Evolutionary conservation across 257 asterid genomes (phyloP).

Genomic region (Penstemon eatonii): DNA sequence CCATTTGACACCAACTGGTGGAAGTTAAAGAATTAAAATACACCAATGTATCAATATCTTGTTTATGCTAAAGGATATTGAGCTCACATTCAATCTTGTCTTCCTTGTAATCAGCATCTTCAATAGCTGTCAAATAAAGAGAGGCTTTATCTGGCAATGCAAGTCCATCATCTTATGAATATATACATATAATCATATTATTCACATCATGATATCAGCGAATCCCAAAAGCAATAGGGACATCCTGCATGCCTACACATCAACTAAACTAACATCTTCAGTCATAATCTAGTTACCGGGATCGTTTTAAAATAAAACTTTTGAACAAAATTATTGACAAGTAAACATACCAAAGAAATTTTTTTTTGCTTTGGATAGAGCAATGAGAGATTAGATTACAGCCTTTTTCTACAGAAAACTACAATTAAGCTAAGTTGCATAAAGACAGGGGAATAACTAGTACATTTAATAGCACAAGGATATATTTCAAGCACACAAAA

Average conservation of each 20-base stretch:
- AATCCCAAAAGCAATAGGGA: background rate
- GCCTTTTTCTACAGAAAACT: background rate
- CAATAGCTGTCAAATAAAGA: slow-evolving; percentile 85
- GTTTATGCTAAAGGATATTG: slow-evolving; percentile 19
- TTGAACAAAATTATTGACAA: background rate
- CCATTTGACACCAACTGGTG: background rate
- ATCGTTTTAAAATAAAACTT: background rate
- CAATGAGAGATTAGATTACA: background rate
- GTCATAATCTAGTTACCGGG: background rate
- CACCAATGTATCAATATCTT: background rate
- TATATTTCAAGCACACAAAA: background rate
- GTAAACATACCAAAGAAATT: background rate
- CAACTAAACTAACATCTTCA: too few relatives aligned
- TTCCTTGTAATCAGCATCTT: slow-evolving; percentile 97
- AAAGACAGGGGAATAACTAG: background rate
- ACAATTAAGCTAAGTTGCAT: background rate
- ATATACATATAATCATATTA: background rate
- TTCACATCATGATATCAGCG: slow-evolving; percentile 1
- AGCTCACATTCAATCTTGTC: slow-evolving; percentile 92
- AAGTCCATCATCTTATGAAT: slow-evolving; percentile 44
- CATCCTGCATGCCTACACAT: background rate
- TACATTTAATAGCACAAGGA: background rate
- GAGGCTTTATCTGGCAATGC: slow-evolving; percentile 91
- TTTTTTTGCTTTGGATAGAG: background rate
- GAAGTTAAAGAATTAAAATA: slow-evolving; percentile 11